A percentile compares a stretch with the other conserved stretches of the same genome.
These are phyloP conservation scores for Triadica sebifera DNA, from an alignment of 345 rosid species.

Conservation along the genomic window DNA sequence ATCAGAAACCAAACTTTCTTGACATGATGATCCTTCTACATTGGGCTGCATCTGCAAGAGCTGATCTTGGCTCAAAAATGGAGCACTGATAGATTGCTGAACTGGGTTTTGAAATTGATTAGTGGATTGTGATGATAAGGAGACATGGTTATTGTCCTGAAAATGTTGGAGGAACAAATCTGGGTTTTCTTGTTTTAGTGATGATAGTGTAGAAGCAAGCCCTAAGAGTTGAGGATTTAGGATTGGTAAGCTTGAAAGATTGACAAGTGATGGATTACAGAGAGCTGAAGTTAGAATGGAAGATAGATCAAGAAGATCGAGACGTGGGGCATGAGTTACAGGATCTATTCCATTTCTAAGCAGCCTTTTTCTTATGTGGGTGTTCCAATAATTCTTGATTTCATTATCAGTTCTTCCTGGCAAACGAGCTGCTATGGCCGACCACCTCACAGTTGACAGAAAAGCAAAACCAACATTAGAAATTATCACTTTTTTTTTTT, in stretches of 20 bases:
- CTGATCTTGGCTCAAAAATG: constrained; percentile 32
- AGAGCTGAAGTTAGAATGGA: constrained; percentile 53
- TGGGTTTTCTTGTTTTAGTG: constrained; percentile 52
- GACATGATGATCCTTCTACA: constrained; percentile 20
- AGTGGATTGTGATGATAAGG: constrained; percentile 7
- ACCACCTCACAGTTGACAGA: constrained; percentile 56
- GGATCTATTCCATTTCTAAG: constrained; percentile 87
- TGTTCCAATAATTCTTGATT: constrained; percentile 96
- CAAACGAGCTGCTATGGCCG: constrained; percentile 91
- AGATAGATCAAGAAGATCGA: constrained; percentile 74
- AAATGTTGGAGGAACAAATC: constrained; percentile 32
- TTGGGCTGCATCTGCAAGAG: constrained; percentile 17
- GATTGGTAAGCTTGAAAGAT: constrained; percentile 42
- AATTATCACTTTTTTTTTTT: too few species aligned
- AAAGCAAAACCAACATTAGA: too few species aligned
- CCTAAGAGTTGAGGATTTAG: constrained; percentile 47
- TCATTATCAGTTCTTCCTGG: constrained; percentile 98
- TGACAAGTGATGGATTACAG: constrained; percentile 41
- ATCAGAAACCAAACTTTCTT: constrained; percentile 13
- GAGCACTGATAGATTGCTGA: constrained; percentile 5
- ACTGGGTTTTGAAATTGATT: not conserved
- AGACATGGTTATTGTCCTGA: constrained; percentile 30
- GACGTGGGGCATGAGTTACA: constrained; percentile 82
- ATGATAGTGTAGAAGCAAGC: constrained; percentile 37
- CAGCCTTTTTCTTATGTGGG: constrained; percentile 82